These are phyloP conservation scores for Paxillus ammoniavirescens DNA, from an alignment of 768 basidiomycete genomes.

Conservation along the genomic window DNA sequence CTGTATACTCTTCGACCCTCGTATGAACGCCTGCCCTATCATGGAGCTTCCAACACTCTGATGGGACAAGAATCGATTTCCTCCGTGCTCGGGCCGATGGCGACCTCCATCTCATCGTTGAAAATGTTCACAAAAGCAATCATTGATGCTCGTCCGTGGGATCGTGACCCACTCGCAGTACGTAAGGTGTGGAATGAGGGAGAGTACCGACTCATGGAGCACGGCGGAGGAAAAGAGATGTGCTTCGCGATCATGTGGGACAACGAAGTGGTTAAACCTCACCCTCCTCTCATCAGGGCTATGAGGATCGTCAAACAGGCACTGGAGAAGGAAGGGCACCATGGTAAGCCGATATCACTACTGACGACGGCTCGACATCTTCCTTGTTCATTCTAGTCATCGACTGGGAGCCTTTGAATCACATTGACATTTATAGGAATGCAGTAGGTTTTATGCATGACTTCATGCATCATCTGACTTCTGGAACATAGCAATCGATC, in stretches of 20 bases:
- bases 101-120: conserved; percentile 59
- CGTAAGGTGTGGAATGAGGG: conserved; percentile 61
- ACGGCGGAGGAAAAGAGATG: conserved; percentile 48
- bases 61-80: conserved; percentile 72
- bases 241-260: conserved; percentile 70
- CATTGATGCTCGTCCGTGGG: conserved; percentile 51
- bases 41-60: conserved; percentile 59
- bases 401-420: conserved; percentile 65
- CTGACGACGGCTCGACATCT: conserved; percentile 1
- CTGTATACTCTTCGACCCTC: conserved; percentile 75
- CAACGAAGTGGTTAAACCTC: conserved; percentile 55
- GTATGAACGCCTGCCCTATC: conserved; percentile 69
- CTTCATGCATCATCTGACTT: not conserved
- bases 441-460: conserved; percentile 14
- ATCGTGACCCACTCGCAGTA: conserved; percentile 56
- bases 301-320: conserved; percentile 59
- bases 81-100: conserved; percentile 76
- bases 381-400: conserved; percentile 36
- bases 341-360: conserved; percentile 40
- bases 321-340: conserved; percentile 61
- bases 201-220: conserved; percentile 58
- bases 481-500: conserved; percentile 32
- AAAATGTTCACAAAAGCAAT: conserved; percentile 51
- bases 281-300: conserved; percentile 65
- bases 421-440: conserved; percentile 34